Percentiles rank a stretch among this genome's conserved stretches.
These are phyloP conservation scores for Ceratobasidium papillatum DNA, from an alignment of 1,284 basidiomycete species.

Conservation along the genomic window DNA sequence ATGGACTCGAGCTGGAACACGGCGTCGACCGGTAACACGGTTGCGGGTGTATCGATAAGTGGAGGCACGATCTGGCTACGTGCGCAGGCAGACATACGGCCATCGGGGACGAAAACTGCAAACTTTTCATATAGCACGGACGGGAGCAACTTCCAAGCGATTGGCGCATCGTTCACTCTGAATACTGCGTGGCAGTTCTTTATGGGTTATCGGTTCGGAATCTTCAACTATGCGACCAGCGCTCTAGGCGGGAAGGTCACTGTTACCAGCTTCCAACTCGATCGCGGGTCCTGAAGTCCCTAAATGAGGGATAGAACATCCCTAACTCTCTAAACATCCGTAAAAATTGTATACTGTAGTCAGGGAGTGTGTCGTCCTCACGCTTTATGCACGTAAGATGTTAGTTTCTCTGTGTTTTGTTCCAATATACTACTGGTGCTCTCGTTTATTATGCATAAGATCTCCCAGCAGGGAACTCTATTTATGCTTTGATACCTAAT, in stretches of 20 bases:
- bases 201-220: constrained; percentile 49
- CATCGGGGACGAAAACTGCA: constrained; percentile 22
- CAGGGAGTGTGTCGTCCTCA: too few species aligned
- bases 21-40: constrained; percentile 45
- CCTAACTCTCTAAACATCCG: too few species aligned
- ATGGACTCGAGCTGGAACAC: too few species aligned
- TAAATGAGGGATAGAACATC: too few species aligned
- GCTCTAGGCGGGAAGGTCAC: constrained; percentile 46
- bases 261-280: constrained; percentile 53
- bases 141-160: constrained; percentile 28
- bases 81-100: constrained; percentile 46
- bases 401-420: too few species aligned
- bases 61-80: constrained; percentile 48
- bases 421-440: too few species aligned
- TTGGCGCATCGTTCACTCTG: constrained; percentile 44
- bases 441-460: too few species aligned
- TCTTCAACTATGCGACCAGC: constrained; percentile 49
- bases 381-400: too few species aligned
- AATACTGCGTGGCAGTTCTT: constrained; percentile 47
- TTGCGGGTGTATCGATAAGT: constrained; percentile 44
- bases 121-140: constrained; percentile 42
- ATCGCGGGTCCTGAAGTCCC: neutral
- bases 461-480: too few species aligned
- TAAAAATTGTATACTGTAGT: too few species aligned
- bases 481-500: too few species aligned